Conservation (phyloP, 1,139 yeast species). For the Kodamaea alishanica region DNA sequence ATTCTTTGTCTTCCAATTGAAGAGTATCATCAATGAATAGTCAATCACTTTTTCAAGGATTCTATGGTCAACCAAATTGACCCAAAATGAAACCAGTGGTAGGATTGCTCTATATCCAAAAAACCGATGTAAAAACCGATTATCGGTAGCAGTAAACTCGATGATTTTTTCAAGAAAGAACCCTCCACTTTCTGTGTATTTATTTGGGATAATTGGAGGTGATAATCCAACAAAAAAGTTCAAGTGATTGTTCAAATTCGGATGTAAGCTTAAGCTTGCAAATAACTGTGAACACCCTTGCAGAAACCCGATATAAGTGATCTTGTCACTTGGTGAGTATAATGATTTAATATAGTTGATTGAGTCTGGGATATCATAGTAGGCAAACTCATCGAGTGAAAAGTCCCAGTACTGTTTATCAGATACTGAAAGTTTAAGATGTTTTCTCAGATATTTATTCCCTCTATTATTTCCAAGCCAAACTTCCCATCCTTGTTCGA, state of each 20-base stretch:
- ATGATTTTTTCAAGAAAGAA: conserved; percentile 35
- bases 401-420: conserved; percentile 72
- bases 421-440: conserved; percentile 33
- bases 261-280: conserved; percentile 40
- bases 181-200: conserved; percentile 28
- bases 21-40: conserved; percentile 30
- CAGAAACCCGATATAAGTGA: conserved; percentile 42
- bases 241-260: conserved; percentile 30
- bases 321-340: conserved; percentile 10
- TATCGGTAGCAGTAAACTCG: conserved; percentile 33
- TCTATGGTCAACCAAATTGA: conserved; percentile 32
- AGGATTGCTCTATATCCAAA: conserved; percentile 43
- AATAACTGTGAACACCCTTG: conserved; percentile 47
- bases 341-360: conserved; percentile 50
- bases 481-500: conserved; percentile 34
- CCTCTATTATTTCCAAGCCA: conserved; percentile 40
- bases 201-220: conserved; percentile 44
- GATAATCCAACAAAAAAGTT: conserved; percentile 40
- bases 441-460: conserved; percentile 39
- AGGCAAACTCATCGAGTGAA: conserved; percentile 80
- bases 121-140: conserved; percentile 31
- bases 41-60: conserved; percentile 39
- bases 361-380: conserved; percentile 76
- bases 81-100: conserved; percentile 48
- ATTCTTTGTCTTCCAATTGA: conserved; percentile 42